These are phyloP conservation scores for Penicillium flavigenum DNA, from an alignment of 495 filamentous ascomycete genomes.

Conservation along the genomic window DNA sequence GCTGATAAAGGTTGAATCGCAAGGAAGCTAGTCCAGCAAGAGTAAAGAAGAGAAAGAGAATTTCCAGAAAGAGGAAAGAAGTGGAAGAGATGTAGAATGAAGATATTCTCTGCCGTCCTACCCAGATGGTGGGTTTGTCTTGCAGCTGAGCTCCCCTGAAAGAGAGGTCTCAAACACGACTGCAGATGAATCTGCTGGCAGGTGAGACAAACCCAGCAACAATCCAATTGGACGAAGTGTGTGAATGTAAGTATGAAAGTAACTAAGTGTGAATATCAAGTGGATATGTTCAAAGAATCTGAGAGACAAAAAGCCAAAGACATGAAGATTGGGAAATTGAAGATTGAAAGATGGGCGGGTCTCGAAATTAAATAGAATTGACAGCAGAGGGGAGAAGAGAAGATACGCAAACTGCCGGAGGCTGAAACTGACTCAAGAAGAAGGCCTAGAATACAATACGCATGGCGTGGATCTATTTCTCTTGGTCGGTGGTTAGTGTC, in stretches of 20 bases:
- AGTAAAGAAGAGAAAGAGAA: slow-evolving; percentile 8
- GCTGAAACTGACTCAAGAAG: slow-evolving; percentile 30
- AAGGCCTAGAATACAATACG: slow-evolving; percentile 18
- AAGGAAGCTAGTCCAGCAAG: slow-evolving; percentile 18
- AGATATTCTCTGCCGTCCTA: slow-evolving; percentile 19
- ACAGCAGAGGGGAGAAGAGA: neutral
- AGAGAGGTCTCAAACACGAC: slow-evolving; percentile 20
- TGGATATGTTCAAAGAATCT: slow-evolving; percentile 7
- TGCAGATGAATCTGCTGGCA: slow-evolving; percentile 5
- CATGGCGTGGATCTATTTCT: slow-evolving; percentile 18
- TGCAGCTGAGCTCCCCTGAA: slow-evolving; percentile 17
- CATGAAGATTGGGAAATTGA: neutral
- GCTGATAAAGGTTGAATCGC: slow-evolving; percentile 10
- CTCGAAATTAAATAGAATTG: slow-evolving; percentile 13
- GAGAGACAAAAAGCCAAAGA: slow-evolving; percentile 8
- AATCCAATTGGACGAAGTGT: slow-evolving; percentile 10
- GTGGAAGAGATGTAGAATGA: slow-evolving; percentile 22
- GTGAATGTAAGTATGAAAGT: neutral
- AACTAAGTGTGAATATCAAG: neutral
- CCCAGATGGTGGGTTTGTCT: slow-evolving; percentile 12
- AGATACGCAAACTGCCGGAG: slow-evolving; percentile 23
- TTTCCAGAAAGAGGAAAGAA: slow-evolving; percentile 28
- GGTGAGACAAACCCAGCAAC: slow-evolving; percentile 21
- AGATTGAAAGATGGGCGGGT: slow-evolving; percentile 5
- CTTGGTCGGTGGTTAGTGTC: slow-evolving; percentile 12